Evolutionary conservation across 2,329 filamentous ascomycete species (phyloP).

Genomic region (Thielaviopsis ethacetica): DNA sequence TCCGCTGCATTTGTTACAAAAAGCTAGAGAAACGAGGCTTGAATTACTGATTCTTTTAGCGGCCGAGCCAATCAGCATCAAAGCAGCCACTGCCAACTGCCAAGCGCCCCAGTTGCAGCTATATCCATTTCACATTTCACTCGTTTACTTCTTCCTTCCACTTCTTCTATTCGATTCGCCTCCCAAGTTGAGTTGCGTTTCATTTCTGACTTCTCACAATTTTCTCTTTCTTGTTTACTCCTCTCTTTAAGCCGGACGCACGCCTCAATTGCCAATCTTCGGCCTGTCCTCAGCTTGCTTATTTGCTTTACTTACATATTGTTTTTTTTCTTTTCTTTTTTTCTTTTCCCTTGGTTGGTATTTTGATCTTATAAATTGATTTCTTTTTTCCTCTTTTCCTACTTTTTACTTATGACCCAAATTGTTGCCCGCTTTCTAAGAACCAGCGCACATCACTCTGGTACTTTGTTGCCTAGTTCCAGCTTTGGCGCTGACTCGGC

Average conservation of each 20-base stretch:
- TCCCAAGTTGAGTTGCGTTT: background rate
- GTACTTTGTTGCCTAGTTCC: background rate
- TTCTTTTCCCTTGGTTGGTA: background rate
- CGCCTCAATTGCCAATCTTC: too few species aligned
- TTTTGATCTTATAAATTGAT: background rate
- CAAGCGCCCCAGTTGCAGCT: background rate
- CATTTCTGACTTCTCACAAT: background rate
- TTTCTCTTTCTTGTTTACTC: background rate
- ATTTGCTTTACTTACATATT: background rate
- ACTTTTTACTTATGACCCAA: background rate
- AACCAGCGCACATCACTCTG: background rate
- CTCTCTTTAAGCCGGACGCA: background rate
- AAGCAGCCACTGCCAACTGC: background rate
- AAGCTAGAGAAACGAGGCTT: background rate
- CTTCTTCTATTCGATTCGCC: background rate
- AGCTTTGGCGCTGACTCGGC: background rate
- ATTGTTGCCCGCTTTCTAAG: background rate
- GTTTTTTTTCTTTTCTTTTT: background rate
- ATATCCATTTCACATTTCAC: background rate
- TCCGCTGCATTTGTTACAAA: background rate
- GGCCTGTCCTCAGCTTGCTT: too few species aligned
- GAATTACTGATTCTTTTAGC: background rate
- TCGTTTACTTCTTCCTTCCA: background rate
- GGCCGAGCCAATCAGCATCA: background rate
- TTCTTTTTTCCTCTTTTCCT: background rate